Evolutionary conservation across 805 yeast species (phyloP).

Genomic region (Saccharomycopsis fodiens): DNA sequence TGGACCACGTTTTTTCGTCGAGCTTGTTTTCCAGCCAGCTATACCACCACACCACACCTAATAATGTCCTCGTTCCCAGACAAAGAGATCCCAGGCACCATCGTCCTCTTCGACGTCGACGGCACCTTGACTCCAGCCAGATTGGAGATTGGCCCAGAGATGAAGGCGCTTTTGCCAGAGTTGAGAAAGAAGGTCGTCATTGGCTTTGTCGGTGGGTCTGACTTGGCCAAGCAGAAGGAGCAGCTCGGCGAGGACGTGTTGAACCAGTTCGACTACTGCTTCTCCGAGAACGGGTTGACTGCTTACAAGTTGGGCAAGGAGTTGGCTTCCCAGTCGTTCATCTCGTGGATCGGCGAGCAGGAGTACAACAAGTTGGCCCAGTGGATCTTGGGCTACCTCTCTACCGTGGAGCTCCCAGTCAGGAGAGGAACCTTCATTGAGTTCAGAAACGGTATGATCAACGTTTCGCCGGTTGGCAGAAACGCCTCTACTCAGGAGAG

Average conservation of each 20-base stretch:
- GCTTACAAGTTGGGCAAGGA: constrained; percentile 89
- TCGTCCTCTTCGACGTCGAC: constrained; percentile 95
- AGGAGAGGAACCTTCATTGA: constrained; percentile 99
- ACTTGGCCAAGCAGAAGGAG: constrained; percentile 88
- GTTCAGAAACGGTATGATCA: constrained; percentile 99
- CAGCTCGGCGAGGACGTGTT: constrained; percentile 82
- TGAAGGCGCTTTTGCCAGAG: constrained; percentile 59
- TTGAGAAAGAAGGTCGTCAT: constrained; percentile 88
- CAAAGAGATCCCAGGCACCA: constrained; percentile 75
- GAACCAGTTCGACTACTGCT: constrained; percentile 85
- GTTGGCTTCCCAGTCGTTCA: constrained; percentile 90
- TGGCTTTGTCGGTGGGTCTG: constrained; percentile 98
- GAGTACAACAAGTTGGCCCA: constrained; percentile 83
- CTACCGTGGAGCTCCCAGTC: constrained; percentile 84
- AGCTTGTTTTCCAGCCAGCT: too few species aligned
- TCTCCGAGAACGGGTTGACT: constrained; percentile 95
- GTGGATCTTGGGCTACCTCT: constrained; percentile 77
- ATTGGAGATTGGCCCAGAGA: constrained; percentile 65
- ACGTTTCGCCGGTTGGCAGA: constrained; percentile 97
- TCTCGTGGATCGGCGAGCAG: constrained; percentile 91
- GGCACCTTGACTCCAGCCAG: constrained; percentile 99
- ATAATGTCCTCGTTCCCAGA: constrained; percentile 39
- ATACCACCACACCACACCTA: too few species aligned
- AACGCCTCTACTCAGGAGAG: constrained; percentile 94
- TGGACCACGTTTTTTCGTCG: background rate